Base-by-base conservation (phyloP, 2,329 filamentous ascomycete species). In the Botryotinia calthae region DNA sequence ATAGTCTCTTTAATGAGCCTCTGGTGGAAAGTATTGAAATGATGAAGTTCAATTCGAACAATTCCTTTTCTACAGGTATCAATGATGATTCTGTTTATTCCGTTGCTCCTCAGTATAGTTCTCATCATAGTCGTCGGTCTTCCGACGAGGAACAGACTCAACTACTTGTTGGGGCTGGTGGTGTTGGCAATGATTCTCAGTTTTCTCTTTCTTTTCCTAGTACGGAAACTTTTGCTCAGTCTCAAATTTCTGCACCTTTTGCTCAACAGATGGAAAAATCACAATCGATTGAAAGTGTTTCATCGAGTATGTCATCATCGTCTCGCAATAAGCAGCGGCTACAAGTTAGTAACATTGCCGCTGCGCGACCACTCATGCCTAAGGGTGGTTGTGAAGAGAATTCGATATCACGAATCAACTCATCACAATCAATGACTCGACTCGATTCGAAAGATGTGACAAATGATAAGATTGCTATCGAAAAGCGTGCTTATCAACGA, bases 201-300 rank as follows among this genome's bases (percentile, higher is more conserved):
- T 77, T 79, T 76, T 77, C 79, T 70, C 73, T 74, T 76, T 77
- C 77, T 74, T 78, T 79, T 74, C 69, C 74, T 73, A 71, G 74
- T 74, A 59, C 74, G 62, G 73, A 75, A 73, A 67, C 71, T 61
- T 64, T 74, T 72, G 67, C 73, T 72, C 74, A 73, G 66, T 76
- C 76, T 75, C 70, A 75, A 72, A 76, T 77, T 75, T 75, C 78
- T 76, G 62, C 70, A 71, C 75, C 70, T 74, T 76, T 75, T 73
- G 76, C 77, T 73, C 77, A 77, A 73, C 78, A 79, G 75, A 81
- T 81, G 79, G 77, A 81, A 73, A 78, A 80, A 69, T 79, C 79
- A 73, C 73, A 77, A 67, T 81, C 79, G 73, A 78, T 76, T 75
- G 78, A 79, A 76, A 81, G 79, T 78, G 79, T 73, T 76, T 79